phyloP scores from a whole-genome alignment of 2,329 filamentous ascomycete species.

The Trichoderma asperellum region DNA sequence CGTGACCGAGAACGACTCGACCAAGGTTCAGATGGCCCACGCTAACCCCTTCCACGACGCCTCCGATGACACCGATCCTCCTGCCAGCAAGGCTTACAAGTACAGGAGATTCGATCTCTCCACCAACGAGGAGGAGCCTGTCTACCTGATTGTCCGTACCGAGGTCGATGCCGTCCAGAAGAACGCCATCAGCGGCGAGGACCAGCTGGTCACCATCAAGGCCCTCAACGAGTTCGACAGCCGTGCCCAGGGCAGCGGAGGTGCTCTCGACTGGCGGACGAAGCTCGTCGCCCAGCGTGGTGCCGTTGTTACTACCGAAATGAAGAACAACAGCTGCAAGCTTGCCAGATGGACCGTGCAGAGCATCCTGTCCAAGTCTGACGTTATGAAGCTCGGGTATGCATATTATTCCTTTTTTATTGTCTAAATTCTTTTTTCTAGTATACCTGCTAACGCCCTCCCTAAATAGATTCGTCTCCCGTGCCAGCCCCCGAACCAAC shows the following conservation, averaged over 20 bases:
- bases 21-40: slow-evolving; percentile 82
- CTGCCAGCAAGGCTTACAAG: slow-evolving; percentile 96
- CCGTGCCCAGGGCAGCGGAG: slow-evolving; percentile 94
- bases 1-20: slow-evolving; percentile 76
- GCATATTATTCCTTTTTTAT: slow-evolving; percentile 40
- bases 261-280: slow-evolving; percentile 93
- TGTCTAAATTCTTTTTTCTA: neutral
- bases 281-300: slow-evolving; percentile 94
- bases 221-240: slow-evolving; percentile 98
- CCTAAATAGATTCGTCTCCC: slow-evolving; percentile 80
- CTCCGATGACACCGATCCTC: slow-evolving; percentile 87
- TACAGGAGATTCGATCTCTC: slow-evolving; percentile 97
- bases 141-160: slow-evolving; percentile 90
- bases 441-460: slow-evolving; percentile 32
- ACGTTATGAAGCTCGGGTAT: slow-evolving; percentile 96
- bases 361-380: slow-evolving; percentile 94
- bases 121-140: slow-evolving; percentile 89
- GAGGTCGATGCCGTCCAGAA: slow-evolving; percentile 96
- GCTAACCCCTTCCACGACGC: slow-evolving; percentile 98
- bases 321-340: slow-evolving; percentile 99
- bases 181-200: slow-evolving; percentile 88
- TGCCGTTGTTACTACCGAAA: slow-evolving; percentile 97
- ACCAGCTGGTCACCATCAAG: slow-evolving; percentile 90
- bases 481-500: slow-evolving; percentile 87
- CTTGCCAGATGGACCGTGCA: slow-evolving; percentile 97